A percentile compares a stretch with the other conserved stretches of the same genome.
phyloP scores from a whole-genome alignment of 2,329 filamentous ascomycete species.

The Magnaporthiopsis rhizophila region DNA sequence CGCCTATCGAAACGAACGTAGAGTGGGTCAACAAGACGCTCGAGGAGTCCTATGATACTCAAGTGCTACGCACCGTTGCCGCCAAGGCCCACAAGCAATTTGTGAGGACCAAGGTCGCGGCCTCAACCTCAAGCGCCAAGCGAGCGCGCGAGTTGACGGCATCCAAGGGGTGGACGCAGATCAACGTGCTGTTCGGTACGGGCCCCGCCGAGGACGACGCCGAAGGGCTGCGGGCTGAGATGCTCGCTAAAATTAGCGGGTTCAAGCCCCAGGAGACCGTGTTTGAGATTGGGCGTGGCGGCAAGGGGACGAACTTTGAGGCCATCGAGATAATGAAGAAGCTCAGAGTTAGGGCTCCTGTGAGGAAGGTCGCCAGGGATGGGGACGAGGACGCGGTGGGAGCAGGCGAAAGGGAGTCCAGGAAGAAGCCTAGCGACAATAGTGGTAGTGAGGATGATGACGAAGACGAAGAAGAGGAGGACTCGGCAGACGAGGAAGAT shows the following conservation, averaged over 20 bases:
- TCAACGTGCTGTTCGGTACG: slow-evolving; percentile 74
- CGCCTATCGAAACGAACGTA: slow-evolving; percentile 63
- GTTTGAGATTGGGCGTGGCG: slow-evolving; percentile 76
- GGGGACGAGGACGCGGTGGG: slow-evolving; percentile 23
- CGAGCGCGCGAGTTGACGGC: slow-evolving; percentile 70
- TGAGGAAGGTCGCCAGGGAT: slow-evolving; percentile 34
- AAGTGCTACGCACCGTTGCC: slow-evolving; percentile 62
- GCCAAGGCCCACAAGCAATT: slow-evolving; percentile 90
- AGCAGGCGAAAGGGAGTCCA: slow-evolving; percentile 32
- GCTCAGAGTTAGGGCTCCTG: slow-evolving; percentile 61
- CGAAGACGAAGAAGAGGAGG: slow-evolving; percentile 20
- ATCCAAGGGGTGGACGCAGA: slow-evolving; percentile 61
- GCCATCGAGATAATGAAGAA: slow-evolving; percentile 71
- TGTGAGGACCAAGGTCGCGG: slow-evolving; percentile 78
- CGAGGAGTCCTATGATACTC: slow-evolving; percentile 66
- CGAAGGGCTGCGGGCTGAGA: slow-evolving; percentile 54
- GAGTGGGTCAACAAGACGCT: slow-evolving; percentile 81
- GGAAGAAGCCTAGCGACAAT: slow-evolving; percentile 22
- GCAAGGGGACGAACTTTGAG: slow-evolving; percentile 55
- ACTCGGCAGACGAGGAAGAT: slow-evolving; percentile 29
- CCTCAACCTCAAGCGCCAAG: slow-evolving; percentile 84
- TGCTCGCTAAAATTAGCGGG: slow-evolving; percentile 81
- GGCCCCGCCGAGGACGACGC: slow-evolving; percentile 16
- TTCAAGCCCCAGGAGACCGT: slow-evolving; percentile 90
- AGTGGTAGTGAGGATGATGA: slow-evolving; percentile 23